Percentiles rank a stretch among this genome's conserved stretches.
Evolutionary conservation across 176 grass and related monocot genomes (phyloP).

Genomic region (Avena eriantha): DNA sequence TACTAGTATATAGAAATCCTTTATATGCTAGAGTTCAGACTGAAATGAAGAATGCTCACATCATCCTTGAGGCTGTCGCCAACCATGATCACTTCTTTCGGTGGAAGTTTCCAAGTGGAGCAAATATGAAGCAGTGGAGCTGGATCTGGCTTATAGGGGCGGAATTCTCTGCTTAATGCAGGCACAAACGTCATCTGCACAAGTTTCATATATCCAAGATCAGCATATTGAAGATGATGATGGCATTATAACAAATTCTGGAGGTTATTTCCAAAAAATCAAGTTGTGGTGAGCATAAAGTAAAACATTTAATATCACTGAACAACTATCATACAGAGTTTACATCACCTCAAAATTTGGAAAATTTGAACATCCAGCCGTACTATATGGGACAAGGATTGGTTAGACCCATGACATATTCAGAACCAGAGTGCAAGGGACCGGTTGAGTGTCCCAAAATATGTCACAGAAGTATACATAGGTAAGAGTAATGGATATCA

Average conservation of each 20-base stretch:
- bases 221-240: background rate
- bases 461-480: background rate
- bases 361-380: background rate
- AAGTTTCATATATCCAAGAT: background rate
- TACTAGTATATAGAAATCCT: background rate
- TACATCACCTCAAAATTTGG: background rate
- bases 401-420: background rate
- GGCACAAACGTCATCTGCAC: slow-evolving; percentile 71
- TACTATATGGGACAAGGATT: background rate
- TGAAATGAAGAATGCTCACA: slow-evolving; percentile 58
- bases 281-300: background rate
- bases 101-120: slow-evolving; percentile 77
- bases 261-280: slow-evolving; percentile 15
- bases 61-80: slow-evolving; percentile 95
- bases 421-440: background rate
- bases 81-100: slow-evolving; percentile 90
- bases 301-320: background rate
- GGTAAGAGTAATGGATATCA: background rate
- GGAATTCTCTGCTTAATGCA: slow-evolving; percentile 93
- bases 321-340: background rate
- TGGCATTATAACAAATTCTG: background rate
- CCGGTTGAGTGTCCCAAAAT: background rate
- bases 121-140: slow-evolving; percentile 93
- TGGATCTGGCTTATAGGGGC: slow-evolving; percentile 89
- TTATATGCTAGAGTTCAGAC: background rate